A percentile compares a stretch with the other conserved stretches of the same genome.
Evolutionary conservation across 768 basidiomycete species (phyloP).

Genomic region (Pleurotus eryngii): DNA sequence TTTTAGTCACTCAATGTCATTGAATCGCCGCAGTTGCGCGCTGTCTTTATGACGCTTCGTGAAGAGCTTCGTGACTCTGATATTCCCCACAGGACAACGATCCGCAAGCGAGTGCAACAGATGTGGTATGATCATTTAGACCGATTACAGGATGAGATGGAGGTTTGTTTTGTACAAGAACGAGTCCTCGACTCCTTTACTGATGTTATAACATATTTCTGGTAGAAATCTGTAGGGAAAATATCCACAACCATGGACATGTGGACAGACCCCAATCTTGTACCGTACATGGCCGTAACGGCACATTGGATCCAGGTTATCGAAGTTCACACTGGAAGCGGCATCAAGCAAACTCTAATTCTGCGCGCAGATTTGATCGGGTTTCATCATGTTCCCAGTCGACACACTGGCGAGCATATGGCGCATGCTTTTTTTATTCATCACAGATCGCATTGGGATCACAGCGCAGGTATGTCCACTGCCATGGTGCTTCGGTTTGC

Average conservation of each 20-base stretch:
- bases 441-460: conserved; percentile 25
- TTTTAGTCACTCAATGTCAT: conserved; percentile 9
- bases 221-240: conserved; percentile 18
- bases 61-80: conserved; percentile 26
- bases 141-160: conserved; percentile 16
- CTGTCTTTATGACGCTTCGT: conserved; percentile 20
- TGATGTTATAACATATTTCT: too few species aligned
- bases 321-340: conserved; percentile 13
- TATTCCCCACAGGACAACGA: conserved; percentile 25
- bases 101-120: conserved; percentile 20
- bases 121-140: conserved; percentile 21
- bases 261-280: conserved; percentile 33
- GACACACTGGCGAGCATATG: conserved; percentile 36
- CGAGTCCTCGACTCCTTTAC: not conserved
- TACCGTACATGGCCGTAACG: conserved; percentile 39
- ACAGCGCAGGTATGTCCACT: conserved; percentile 19
- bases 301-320: conserved; percentile 35
- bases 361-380: conserved; percentile 32
- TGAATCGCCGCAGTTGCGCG: conserved; percentile 16
- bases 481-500: not conserved
- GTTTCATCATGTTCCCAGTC: conserved; percentile 30
- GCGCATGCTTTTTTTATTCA: conserved; percentile 26
- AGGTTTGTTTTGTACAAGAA: conserved; percentile 10
- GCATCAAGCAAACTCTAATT: conserved; percentile 21
- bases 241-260: conserved; percentile 33